Percentiles rank a stretch among this genome's conserved stretches.
These are phyloP conservation scores for Diplodia sapinea DNA, from an alignment of 2,329 filamentous ascomycete species.

Conservation along the genomic window DNA sequence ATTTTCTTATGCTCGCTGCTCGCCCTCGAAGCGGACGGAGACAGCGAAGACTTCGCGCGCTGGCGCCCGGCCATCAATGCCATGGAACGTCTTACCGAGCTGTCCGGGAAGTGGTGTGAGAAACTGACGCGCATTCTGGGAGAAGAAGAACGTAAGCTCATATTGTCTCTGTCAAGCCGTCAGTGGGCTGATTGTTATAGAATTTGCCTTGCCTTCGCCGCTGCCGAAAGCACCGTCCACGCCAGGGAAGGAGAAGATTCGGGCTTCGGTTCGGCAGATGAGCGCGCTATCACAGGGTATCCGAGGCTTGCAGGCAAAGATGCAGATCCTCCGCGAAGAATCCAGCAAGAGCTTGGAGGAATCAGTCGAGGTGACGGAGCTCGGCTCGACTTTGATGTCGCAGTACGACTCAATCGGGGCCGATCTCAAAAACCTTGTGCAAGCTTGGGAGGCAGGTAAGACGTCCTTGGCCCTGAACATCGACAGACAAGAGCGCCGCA, in stretches of 20 bases:
- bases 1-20: constrained; percentile 88
- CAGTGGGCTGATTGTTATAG: constrained; percentile 35
- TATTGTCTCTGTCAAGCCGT: neutral
- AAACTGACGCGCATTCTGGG: constrained; percentile 72
- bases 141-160: constrained; percentile 70
- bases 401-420: constrained; percentile 95
- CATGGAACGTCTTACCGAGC: constrained; percentile 68
- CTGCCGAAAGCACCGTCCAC: constrained; percentile 62
- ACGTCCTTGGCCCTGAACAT: constrained; percentile 81
- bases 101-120: constrained; percentile 67
- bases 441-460: constrained; percentile 68
- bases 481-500: constrained; percentile 72
- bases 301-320: constrained; percentile 88
- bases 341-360: constrained; percentile 80
- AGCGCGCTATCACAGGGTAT: constrained; percentile 89
- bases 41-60: constrained; percentile 74
- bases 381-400: constrained; percentile 77
- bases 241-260: constrained; percentile 83
- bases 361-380: constrained; percentile 69
- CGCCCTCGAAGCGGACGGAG: constrained; percentile 81
- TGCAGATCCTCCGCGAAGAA: constrained; percentile 89
- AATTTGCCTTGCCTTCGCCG: constrained; percentile 58
- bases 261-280: constrained; percentile 85
- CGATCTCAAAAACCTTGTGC: constrained; percentile 70
- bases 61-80: constrained; percentile 81